These are phyloP conservation scores for Fibroporia radiculosa DNA, from an alignment of 768 basidiomycete species.

Conservation along the genomic window DNA sequence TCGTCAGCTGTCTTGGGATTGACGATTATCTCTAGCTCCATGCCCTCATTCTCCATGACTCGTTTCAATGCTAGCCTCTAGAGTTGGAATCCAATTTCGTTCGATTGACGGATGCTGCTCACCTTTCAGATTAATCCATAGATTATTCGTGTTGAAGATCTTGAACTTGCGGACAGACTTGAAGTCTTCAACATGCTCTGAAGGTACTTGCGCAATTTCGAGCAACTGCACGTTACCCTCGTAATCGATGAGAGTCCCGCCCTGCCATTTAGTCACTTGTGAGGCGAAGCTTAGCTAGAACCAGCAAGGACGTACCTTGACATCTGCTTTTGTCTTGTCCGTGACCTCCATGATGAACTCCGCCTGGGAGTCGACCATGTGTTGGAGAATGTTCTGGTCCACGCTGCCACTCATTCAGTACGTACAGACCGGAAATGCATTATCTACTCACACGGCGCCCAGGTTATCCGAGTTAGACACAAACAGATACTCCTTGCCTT, in stretches of 20 bases:
- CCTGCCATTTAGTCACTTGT: constrained; percentile 35
- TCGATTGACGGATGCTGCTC: constrained; percentile 11
- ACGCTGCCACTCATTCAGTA: constrained; percentile 5
- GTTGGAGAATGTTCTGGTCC: constrained; percentile 58
- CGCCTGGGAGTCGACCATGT: constrained; percentile 74
- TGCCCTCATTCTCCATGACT: constrained; percentile 76
- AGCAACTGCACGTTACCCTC: constrained; percentile 83
- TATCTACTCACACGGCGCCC: constrained; percentile 69
- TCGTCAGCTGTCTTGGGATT: constrained; percentile 85
- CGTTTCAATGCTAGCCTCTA: constrained; percentile 61
- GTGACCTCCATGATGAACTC: constrained; percentile 96
- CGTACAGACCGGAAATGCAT: not conserved
- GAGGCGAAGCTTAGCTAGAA: not conserved
- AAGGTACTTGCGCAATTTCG: constrained; percentile 92
- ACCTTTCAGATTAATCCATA: constrained; percentile 77
- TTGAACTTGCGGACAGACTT: constrained; percentile 87
- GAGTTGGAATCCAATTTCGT: not conserved
- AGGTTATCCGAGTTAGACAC: constrained; percentile 97
- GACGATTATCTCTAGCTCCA: constrained; percentile 94
- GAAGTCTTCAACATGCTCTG: constrained; percentile 92
- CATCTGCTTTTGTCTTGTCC: constrained; percentile 91
- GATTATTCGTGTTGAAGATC: constrained; percentile 85
- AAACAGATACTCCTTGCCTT: constrained; percentile 96
- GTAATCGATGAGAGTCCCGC: constrained; percentile 87
- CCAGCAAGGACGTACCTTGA: constrained; percentile 28